phyloP scores from a whole-genome alignment of 1,139 yeast genomes.

The Lodderomyces theae region DNA sequence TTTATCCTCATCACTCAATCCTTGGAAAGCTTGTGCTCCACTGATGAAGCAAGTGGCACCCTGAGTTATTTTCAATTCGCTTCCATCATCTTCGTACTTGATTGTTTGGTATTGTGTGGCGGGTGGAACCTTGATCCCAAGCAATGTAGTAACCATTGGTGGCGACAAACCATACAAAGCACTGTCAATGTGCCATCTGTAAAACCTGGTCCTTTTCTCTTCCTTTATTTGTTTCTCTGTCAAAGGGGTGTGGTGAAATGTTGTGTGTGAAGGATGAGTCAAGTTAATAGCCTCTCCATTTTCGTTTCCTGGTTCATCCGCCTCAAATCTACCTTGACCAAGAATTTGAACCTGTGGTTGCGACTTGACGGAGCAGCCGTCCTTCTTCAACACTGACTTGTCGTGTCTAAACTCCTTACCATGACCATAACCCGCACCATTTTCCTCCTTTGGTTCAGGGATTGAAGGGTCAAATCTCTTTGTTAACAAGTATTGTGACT shows the following conservation, averaged over 20 bases:
- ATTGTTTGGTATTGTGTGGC: conserved; percentile 45
- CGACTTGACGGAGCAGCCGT: conserved; percentile 71
- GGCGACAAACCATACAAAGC: conserved; percentile 84
- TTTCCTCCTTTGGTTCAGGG: conserved; percentile 41
- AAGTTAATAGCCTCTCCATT: conserved; percentile 56
- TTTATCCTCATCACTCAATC: conserved; percentile 66
- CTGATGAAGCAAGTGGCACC: conserved; percentile 88
- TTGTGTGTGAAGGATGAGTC: conserved; percentile 80
- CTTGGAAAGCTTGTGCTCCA: conserved; percentile 71
- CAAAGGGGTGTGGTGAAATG: conserved; percentile 69
- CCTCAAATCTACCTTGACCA: conserved; percentile 75
- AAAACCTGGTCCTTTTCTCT: conserved; percentile 68
- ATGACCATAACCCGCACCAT: conserved; percentile 63
- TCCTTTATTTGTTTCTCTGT: conserved; percentile 58
- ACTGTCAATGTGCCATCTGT: conserved; percentile 92
- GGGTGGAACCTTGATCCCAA: conserved; percentile 80
- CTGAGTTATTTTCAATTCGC: conserved; percentile 61
- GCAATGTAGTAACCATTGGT: conserved; percentile 77
- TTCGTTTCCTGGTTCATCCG: conserved; percentile 65
- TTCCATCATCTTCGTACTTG: conserved; percentile 58
- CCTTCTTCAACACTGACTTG: conserved; percentile 73
- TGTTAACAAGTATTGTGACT: conserved; percentile 71
- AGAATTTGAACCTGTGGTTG: conserved; percentile 89
- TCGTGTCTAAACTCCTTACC: conserved; percentile 80
- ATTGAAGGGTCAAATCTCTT: conserved; percentile 75